Evolutionary conservation across 345 rosid genomes (phyloP).

Genomic region (Triadica sebifera): DNA sequence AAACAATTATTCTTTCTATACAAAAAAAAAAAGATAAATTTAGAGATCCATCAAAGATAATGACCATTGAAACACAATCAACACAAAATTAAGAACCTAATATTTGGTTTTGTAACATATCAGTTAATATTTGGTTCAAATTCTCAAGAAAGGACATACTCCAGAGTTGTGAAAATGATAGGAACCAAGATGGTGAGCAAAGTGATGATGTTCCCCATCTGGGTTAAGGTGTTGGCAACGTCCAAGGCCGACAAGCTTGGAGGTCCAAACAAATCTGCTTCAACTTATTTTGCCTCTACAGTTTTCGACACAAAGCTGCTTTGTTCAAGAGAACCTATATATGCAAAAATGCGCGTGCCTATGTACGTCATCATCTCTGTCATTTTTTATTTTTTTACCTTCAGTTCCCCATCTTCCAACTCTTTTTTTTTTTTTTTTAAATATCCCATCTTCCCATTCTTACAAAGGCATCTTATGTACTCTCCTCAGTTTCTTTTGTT

Average conservation of each 20-base stretch:
- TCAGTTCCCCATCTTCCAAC: background rate
- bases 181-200: background rate
- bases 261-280: constrained; percentile 32
- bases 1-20: background rate
- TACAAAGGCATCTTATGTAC: too few relatives aligned
- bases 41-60: too few relatives aligned
- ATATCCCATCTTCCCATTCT: constrained; percentile 16
- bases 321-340: background rate
- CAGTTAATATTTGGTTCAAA: background rate
- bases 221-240: constrained; percentile 32
- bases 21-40: too few relatives aligned
- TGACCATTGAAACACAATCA: too few relatives aligned
- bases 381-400: constrained; percentile 16
- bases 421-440: background rate
- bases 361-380: constrained; percentile 41
- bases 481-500: too few relatives aligned
- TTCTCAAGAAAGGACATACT: background rate
- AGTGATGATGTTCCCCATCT: constrained; percentile 4
- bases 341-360: constrained; percentile 54
- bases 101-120: too few relatives aligned
- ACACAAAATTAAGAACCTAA: too few relatives aligned
- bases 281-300: constrained; percentile 23
- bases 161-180: background rate
- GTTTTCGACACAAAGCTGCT: constrained; percentile 39
- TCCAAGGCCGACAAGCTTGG: constrained; percentile 38